phyloP scores from a whole-genome alignment of 75 land plant species.

The Chamaecyparis obtusa region DNA sequence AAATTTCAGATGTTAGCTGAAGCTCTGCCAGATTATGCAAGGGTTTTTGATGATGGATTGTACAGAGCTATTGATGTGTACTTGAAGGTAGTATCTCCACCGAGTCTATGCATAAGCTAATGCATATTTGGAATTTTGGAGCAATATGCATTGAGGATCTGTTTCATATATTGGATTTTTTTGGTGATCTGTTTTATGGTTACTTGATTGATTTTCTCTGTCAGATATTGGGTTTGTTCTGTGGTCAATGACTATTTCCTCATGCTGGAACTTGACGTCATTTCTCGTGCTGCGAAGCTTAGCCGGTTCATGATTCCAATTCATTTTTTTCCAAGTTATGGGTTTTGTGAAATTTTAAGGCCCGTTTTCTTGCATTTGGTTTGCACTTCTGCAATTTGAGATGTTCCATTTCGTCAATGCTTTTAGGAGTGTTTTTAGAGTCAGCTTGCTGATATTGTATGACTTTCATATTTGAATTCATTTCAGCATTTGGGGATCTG shows the following conservation, averaged over 20 bases:
- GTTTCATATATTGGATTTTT: not conserved
- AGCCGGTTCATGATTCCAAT: not conserved
- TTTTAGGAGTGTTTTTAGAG: not conserved
- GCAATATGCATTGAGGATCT: not conserved
- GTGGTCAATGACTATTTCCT: not conserved
- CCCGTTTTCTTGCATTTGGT: not conserved
- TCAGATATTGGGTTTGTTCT: not conserved
- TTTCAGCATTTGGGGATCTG: not conserved
- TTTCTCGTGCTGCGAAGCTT: not conserved
- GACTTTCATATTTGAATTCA: not conserved
- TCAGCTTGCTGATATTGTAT: not conserved
- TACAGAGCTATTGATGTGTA: constrained; percentile 77
- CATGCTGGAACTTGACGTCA: not conserved
- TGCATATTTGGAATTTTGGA: constrained; percentile 26
- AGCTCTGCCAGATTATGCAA: constrained; percentile 56
- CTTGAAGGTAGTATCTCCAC: constrained; percentile 50
- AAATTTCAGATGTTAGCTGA: constrained; percentile 63
- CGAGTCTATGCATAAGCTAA: not conserved
- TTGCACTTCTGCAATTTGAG: not conserved
- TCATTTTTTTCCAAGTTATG: not conserved
- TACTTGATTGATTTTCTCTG: not conserved
- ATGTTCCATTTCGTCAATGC: not conserved
- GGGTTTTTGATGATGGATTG: constrained; percentile 58
- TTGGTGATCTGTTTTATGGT: not conserved
- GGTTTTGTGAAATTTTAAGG: not conserved